Percentiles rank a stretch among this genome's conserved stretches.
These are phyloP conservation scores for Xylariaceae sp. DNA, from an alignment of 2,329 filamentous ascomycete genomes.

Conservation along the genomic window DNA sequence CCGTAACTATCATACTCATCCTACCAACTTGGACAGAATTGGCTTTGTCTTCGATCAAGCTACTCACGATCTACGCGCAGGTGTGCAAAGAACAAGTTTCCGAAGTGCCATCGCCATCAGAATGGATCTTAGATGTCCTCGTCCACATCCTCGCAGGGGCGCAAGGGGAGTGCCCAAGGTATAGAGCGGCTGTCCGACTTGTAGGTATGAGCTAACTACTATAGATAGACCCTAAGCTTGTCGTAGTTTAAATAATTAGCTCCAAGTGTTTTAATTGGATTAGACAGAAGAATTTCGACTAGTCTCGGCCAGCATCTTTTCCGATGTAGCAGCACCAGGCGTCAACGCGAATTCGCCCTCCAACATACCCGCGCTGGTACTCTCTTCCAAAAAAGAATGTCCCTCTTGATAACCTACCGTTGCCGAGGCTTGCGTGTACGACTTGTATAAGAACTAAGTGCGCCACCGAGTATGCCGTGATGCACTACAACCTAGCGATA, in stretches of 20 bases:
- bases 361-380: neutral
- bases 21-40: too few species aligned
- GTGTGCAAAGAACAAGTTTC: too few species aligned
- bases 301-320: constrained; percentile 7
- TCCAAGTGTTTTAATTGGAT: constrained; percentile 1
- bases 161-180: constrained; percentile 6
- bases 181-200: constrained; percentile 9
- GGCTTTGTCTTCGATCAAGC: too few species aligned
- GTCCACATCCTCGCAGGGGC: constrained; percentile 8
- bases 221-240: neutral
- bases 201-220: constrained; percentile 3
- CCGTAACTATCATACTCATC: neutral
- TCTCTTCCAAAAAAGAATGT: neutral
- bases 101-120: neutral
- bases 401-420: too few species aligned
- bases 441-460: neutral
- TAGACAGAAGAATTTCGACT: constrained; percentile 15
- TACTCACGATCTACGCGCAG: too few species aligned
- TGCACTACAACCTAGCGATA: constrained; percentile 7
- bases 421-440: too few species aligned
- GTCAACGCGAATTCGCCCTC: constrained; percentile 11
- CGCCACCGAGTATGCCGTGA: neutral
- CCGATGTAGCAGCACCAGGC: constrained; percentile 8
- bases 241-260: neutral
- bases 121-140: neutral